Evolutionary conservation across 1,139 yeast species (phyloP).

Genomic region (Groenewaldozyma sp.): DNA sequence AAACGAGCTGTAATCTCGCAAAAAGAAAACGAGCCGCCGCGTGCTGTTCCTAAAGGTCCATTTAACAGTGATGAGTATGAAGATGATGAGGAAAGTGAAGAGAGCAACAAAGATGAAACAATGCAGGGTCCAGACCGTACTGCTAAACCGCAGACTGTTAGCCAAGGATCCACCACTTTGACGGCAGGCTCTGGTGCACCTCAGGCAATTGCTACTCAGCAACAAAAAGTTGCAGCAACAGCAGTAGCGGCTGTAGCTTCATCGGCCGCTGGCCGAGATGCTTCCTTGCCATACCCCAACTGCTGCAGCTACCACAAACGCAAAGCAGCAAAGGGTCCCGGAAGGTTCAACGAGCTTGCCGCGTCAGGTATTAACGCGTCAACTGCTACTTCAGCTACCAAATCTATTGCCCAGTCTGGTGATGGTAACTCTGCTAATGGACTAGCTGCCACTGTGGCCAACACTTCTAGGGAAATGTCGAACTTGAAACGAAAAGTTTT

Average conservation of each 20-base stretch:
- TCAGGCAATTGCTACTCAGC: no score
- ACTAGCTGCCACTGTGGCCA: constrained; percentile 57
- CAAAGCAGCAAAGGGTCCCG: constrained; percentile 4
- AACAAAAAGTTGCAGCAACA: neutral
- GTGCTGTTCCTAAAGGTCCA: neutral
- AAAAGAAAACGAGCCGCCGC: neutral
- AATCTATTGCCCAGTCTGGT: constrained; percentile 27
- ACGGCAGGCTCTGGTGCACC: no score
- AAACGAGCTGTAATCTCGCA: neutral
- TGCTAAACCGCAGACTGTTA: no score
- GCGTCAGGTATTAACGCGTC: constrained; percentile 77
- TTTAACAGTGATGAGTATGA: no score
- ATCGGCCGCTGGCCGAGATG: neutral
- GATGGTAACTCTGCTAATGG: constrained; percentile 49
- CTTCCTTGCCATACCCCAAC: neutral
- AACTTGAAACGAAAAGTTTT: constrained; percentile 45
- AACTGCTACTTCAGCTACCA: constrained; percentile 36
- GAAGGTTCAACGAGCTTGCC: constrained; percentile 50
- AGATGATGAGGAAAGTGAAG: neutral
- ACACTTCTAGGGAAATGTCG: constrained; percentile 57
- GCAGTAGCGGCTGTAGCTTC: neutral
- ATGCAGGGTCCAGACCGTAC: no score
- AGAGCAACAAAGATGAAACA: neutral
- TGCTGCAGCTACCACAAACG: constrained; percentile 13
- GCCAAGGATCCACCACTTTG: no score